These are phyloP conservation scores for Kwoniella sp. DNA, from an alignment of 768 basidiomycete species.

Conservation along the genomic window DNA sequence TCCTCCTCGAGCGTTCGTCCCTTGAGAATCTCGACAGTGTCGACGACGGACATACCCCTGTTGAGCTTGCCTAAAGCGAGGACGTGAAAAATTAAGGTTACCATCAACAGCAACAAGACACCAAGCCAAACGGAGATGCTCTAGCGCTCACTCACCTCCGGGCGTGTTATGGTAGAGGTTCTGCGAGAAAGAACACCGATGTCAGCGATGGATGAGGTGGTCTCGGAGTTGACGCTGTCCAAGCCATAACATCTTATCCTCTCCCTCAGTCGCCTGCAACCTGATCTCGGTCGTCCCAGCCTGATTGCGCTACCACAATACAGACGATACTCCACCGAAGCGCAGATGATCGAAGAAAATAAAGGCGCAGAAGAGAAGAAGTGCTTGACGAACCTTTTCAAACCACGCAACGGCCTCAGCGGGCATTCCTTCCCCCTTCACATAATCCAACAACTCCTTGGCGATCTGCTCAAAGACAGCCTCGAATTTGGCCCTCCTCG, in stretches of 20 bases:
- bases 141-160: constrained; percentile 63
- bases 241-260: too few species aligned
- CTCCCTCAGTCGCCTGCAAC: too few species aligned
- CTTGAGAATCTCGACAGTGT: constrained; percentile 84
- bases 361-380: too few species aligned
- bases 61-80: constrained; percentile 75
- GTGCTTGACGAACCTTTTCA: constrained; percentile 66
- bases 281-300: too few species aligned
- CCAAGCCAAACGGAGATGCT: too few species aligned
- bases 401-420: constrained; percentile 83
- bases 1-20: constrained; percentile 71
- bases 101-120: constrained; percentile 1
- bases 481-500: constrained; percentile 62
- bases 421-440: constrained; percentile 76
- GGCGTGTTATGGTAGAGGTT: constrained; percentile 88
- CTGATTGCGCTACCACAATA: background rate
- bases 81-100: background rate
- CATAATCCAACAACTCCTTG: constrained; percentile 73
- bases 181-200: constrained; percentile 10
- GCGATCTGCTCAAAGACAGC: constrained; percentile 71
- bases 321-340: background rate
- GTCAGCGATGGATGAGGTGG: too few species aligned
- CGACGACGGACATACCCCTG: constrained; percentile 92
- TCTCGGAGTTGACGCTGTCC: too few species aligned
- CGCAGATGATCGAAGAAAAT: too few species aligned